Evolutionary conservation across 495 filamentous ascomycete species (phyloP), one percentile per base, ranked within the genome.

Genomic region (Lasiosphaeria hispida): DNA sequence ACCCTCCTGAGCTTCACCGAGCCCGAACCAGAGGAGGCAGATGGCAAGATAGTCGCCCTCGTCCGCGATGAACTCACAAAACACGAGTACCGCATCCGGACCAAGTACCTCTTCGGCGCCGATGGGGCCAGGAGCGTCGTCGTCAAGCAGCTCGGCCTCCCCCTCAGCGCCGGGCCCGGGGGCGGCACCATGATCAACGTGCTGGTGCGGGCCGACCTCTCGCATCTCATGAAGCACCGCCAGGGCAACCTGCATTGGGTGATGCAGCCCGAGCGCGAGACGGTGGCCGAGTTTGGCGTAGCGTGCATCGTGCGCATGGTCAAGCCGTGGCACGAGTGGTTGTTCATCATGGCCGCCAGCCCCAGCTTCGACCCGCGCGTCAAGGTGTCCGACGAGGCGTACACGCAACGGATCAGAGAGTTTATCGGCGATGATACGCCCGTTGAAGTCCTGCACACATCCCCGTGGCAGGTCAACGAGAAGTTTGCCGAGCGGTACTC

Each of bases 231-330:
- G 62, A 48, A 72, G 42, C 42, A 72, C 43, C 73, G 80, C 0
- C 66, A 64, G 11, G 80, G 80, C 3, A 80, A 80, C 61, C 69
- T 84, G n/a, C 80, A 84, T 53, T 83, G 77, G 76, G 63, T 70
- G 2, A 60, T 70, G 30, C 58, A 66, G 44, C 72, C 65, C 18
- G 62, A 64, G 33, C 54, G 55, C 7, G 55, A 63, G n/a, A 45
- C 18, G 14, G 40, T 17, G 39, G 63, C 72, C 11, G 62, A 69
- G 9, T 73, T 66, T 30, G 59, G 59, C 35, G 37, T 50, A 39
- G 53, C 65, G 11, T 61, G 59, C 7, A 67, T 64, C 49, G 63
- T 69, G 23, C 59, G 67, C 19, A 72, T 75, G 61, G 68, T 75
- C 30, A 68, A 61, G 51, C 68, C 74, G 6, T 74, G 72, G 63